A percentile compares a stretch with the other conserved stretches of the same genome.
Evolutionary conservation across 1,284 basidiomycete species (phyloP).

Genomic region (Moesziomyces globuligerus): DNA sequence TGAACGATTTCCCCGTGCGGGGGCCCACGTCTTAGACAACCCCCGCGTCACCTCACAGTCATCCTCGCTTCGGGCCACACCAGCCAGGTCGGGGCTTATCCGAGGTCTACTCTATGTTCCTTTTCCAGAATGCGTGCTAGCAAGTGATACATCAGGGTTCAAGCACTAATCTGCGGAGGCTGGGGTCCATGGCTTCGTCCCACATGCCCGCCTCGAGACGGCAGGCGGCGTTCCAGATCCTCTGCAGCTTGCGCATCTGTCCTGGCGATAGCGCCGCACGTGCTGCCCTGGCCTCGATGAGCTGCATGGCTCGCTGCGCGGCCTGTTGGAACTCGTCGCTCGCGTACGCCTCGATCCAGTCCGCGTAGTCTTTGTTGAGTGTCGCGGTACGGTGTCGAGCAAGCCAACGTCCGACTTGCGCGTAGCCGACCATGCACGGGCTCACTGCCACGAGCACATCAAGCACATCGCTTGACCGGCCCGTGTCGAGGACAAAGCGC

Average conservation of each 20-base stretch:
- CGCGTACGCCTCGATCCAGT: slow-evolving; percentile 86
- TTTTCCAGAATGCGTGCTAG: not conserved
- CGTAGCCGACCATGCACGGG: slow-evolving; percentile 90
- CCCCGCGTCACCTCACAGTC: not conserved
- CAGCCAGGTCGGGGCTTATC: not conserved
- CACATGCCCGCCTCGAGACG: slow-evolving; percentile 86
- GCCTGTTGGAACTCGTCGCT: slow-evolving; percentile 78
- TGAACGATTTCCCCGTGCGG: too few relatives aligned
- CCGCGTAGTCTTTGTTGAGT: slow-evolving; percentile 38
- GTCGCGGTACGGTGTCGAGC: slow-evolving; percentile 8
- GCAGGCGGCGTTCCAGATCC: slow-evolving; percentile 80
- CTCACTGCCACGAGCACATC: slow-evolving; percentile 82
- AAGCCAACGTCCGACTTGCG: slow-evolving; percentile 84
- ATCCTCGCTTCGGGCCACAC: not conserved
- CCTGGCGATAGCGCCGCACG: slow-evolving; percentile 75
- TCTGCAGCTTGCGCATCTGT: slow-evolving; percentile 76
- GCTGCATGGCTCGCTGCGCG: slow-evolving; percentile 78
- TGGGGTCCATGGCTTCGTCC: slow-evolving; percentile 77
- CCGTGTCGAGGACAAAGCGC: slow-evolving; percentile 58
- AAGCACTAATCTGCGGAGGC: slow-evolving; percentile 19
- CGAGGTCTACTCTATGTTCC: not conserved
- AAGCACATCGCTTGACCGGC: slow-evolving; percentile 73
- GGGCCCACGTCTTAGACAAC: not conserved
- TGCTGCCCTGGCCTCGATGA: slow-evolving; percentile 61
- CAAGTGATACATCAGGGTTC: slow-evolving; percentile 18